phyloP scores from a whole-genome alignment of 305 asterid species.

The Caryopteris hybrid region DNA sequence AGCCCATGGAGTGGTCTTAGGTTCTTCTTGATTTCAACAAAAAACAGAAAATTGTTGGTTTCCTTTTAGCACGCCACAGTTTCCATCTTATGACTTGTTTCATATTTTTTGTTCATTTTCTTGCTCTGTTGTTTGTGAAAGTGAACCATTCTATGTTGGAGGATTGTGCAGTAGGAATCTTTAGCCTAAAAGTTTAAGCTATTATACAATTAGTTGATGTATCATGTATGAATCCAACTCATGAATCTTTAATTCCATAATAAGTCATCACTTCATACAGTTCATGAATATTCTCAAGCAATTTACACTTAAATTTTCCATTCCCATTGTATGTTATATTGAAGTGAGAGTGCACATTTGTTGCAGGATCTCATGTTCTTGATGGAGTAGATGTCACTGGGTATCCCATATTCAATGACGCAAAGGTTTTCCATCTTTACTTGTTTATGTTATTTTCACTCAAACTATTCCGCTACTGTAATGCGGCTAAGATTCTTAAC shows the following conservation, averaged over 20 bases:
- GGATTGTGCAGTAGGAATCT: background rate
- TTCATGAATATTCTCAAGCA: background rate
- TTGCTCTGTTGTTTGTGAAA: background rate
- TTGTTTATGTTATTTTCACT: conserved; percentile 28
- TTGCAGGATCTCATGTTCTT: conserved; percentile 74
- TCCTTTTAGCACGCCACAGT: background rate
- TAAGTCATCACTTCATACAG: background rate
- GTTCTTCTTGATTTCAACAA: background rate
- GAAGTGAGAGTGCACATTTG: conserved; percentile 18
- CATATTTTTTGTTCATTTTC: background rate
- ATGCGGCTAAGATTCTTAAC: conserved; percentile 43
- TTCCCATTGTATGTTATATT: background rate
- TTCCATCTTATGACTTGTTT: background rate
- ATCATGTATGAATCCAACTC: background rate
- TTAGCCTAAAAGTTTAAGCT: background rate
- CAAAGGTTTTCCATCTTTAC: conserved; percentile 71
- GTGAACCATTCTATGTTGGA: background rate
- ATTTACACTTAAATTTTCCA: background rate
- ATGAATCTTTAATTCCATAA: background rate
- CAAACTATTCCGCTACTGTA: conserved; percentile 19
- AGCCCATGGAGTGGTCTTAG: background rate
- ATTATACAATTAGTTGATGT: background rate
- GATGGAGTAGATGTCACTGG: conserved; percentile 98
- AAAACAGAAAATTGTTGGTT: background rate
- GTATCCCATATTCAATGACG: conserved; percentile 69